Conservation (phyloP, 2,329 filamentous ascomycete genomes). For the Graphilbum ipis-grandicollis region DNA sequence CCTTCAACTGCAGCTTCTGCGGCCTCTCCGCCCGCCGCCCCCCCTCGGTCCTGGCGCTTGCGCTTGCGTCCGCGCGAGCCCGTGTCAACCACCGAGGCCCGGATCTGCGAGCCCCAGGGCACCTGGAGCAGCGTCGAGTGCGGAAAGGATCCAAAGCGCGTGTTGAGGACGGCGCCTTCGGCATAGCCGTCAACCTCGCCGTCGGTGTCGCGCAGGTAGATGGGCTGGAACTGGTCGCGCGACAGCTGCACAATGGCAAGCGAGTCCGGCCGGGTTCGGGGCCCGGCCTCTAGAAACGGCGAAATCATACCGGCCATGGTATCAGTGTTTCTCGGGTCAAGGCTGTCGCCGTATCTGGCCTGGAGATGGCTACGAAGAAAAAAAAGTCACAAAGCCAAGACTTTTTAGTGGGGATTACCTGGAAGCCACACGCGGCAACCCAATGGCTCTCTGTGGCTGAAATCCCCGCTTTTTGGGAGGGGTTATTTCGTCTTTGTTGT, state of each 20-base stretch:
- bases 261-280: slow-evolving; percentile 40
- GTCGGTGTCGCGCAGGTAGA: slow-evolving; percentile 46
- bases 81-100: slow-evolving; percentile 79
- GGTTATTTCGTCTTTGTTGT: too few species aligned
- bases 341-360: too few species aligned
- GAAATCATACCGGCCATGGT: slow-evolving; percentile 24
- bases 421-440: too few species aligned
- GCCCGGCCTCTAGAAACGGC: slow-evolving; percentile 61
- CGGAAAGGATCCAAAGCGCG: slow-evolving; percentile 80
- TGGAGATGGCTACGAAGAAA: too few species aligned
- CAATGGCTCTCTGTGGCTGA: too few species aligned
- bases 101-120: slow-evolving; percentile 83
- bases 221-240: slow-evolving; percentile 66
- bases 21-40: slow-evolving; percentile 17
- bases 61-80: slow-evolving; percentile 67
- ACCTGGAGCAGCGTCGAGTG: slow-evolving; percentile 61
- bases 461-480: too few species aligned
- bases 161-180: slow-evolving; percentile 71
- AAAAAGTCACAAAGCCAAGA: too few species aligned
- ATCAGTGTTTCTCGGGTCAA: background rate
- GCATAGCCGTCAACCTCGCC: slow-evolving; percentile 51
- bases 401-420: too few species aligned
- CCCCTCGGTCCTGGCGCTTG: slow-evolving; percentile 19
- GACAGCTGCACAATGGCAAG: slow-evolving; percentile 79
- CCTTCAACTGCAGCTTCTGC: background rate